Base-by-base conservation (phyloP, 2,329 filamentous ascomycete genomes). In the Penicillium italicum region DNA sequence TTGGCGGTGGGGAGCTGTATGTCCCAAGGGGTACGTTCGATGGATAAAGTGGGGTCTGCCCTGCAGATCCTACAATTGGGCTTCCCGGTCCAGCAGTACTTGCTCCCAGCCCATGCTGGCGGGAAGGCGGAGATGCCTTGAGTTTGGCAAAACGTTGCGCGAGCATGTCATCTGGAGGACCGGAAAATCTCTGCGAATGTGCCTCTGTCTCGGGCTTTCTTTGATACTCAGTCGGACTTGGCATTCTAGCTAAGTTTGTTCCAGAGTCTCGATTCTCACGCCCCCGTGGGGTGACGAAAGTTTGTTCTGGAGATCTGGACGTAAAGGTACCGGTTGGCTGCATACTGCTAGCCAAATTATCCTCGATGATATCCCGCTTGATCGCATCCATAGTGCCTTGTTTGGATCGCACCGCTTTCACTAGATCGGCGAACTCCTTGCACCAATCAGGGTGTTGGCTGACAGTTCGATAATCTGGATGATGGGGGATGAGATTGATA, bases 401-500 rank as follows among this genome's bases (percentile, higher is more conserved):
- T 56, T 76, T 75, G n/a, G 70, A 71, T 44, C 71, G 65, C 11
- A 74, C 69, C 22, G 72, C 69, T 69, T 68, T 68, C 84, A 61
- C 83, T 78, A 81, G 67, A 41, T 74, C 67, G 42, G 74, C 76
- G 62, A 83, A 82, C 58, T 80, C 76, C 55, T 76, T 75, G 62
- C 79, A 74, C 72, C 75, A 79, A 60, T 72, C 74, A 46, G 73
- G 74, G 50, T 76, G 77, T 60, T 85, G 83, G 36, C 74, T 74
- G 63, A 84, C 82, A 49, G 82, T 79, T 28, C 84, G 82, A 71
- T 85, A 95, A 59, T 93, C 89, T 54, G 82, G 84, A 70, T 96
- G 91, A 34, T 80, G 80, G 2, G 90, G 89, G 26, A 97, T 86
- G 40, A 86, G 77, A 53, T 93, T 86, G 48, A 91, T 81, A 14